Base-by-base conservation (phyloP, 2,329 filamentous ascomycete genomes). In the Xylariaceae sp. region DNA sequence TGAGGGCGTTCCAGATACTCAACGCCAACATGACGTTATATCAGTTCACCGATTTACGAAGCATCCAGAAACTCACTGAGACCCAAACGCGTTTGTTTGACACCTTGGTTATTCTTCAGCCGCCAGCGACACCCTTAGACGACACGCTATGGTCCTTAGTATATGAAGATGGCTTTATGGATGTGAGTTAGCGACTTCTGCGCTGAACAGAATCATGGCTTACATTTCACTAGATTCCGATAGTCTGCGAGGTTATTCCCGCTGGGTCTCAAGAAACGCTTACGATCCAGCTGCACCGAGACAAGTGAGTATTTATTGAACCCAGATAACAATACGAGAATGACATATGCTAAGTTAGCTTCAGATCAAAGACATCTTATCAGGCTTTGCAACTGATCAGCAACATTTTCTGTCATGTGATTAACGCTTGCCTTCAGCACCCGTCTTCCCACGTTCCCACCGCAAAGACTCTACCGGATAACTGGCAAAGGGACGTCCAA, bases 21-120 rank as follows among this genome's bases (percentile, higher is more conserved):
- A 91, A 88, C 63, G 72, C 80, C 0, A 76, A 84, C 0, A 70
- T 84, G 2, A 63, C 92, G 16, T 74, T 78, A 0, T 85, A 86
- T 61, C 90, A 96, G 58, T 81, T 95, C 47, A 88, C 86, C 0
- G 82, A 89, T 1, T 71, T 95, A 22, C 81, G 91, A 21, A 79
- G 78, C 0, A 83, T 95, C 13, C 89, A 92, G 62, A 72, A 72
- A 1, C 71, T 76, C 61, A 59, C 74, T 64, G 63, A 53, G 2
- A 60, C 63, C 1, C 76, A 78, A 1, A 70, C 71, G 16, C 76
- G 76, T 12, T 72, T 96, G 0, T 96, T 96, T 67, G 89, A 95
- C 65, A 88, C 87, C 1, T 71, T 96, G 29, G 74, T 96, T 15
- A 80, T 96, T 46, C 74, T 96, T 10, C 92, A 96, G 65, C 84